These are phyloP conservation scores for Gracilaria domingensis DNA, from an alignment of 23 red algal species.

Conservation along the genomic window DNA sequence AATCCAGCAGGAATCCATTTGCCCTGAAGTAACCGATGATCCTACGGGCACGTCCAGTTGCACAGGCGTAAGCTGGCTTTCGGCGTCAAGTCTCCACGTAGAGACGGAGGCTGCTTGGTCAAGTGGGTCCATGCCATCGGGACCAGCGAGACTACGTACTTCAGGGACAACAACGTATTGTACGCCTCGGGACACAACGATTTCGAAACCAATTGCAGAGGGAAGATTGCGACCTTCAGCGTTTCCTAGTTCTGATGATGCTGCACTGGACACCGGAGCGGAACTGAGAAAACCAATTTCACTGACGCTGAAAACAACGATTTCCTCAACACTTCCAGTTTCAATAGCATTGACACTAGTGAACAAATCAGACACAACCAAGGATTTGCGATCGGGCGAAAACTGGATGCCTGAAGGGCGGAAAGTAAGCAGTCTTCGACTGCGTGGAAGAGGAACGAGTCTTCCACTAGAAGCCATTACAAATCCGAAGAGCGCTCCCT, in stretches of 20 bases:
- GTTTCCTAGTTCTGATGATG: constrained; percentile 14
- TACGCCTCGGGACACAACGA: neutral
- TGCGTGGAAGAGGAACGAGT: neutral
- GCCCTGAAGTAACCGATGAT: neutral
- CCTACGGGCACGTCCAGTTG: constrained; percentile 17
- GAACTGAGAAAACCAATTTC: neutral
- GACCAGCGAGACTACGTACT: constrained; percentile 1
- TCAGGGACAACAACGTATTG: constrained; percentile 37
- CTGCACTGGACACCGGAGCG: neutral
- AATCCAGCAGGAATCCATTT: constrained; percentile 29
- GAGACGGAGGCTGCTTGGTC: constrained; percentile 18
- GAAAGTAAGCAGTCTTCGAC: neutral
- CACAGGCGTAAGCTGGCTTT: neutral
- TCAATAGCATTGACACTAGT: neutral
- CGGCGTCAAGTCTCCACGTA: neutral
- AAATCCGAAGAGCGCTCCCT: constrained; percentile 14
- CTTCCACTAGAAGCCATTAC: neutral
- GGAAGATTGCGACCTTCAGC: constrained; percentile 28
- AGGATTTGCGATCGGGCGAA: neutral
- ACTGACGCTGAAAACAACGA: constrained; percentile 1
- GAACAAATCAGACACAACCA: constrained; percentile 6
- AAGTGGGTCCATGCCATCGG: neutral
- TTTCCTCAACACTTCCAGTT: neutral
- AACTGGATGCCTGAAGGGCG: constrained; percentile 9
- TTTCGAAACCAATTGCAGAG: constrained; percentile 18